Evolutionary conservation across 208 protist species (phyloP).

Genomic region (Trypanosoma scelopori): DNA sequence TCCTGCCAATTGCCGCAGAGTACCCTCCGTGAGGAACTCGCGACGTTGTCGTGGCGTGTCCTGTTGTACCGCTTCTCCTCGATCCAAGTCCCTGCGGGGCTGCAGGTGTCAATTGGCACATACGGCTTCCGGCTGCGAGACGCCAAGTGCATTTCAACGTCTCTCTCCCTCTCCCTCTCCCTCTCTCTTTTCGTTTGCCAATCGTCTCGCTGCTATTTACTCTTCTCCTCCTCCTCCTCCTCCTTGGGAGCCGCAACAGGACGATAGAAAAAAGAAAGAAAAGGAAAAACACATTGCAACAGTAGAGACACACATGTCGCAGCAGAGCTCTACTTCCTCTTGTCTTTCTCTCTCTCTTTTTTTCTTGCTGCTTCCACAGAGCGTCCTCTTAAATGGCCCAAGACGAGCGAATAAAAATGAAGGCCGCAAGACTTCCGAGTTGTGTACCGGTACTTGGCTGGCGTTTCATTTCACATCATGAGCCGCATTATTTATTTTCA

Average conservation of each 20-base stretch:
- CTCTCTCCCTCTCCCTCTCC: conserved; percentile 1
- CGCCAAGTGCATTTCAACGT: conserved; percentile 31
- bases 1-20: conserved; percentile 90
- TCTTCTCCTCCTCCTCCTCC: neutral
- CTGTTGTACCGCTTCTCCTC: conserved; percentile 91
- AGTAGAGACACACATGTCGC: neutral
- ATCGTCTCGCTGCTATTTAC: no score
- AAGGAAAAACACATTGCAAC: neutral
- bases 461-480: no score
- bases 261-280: conserved; percentile 2
- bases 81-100: conserved; percentile 78
- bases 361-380: neutral
- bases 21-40: conserved; percentile 46
- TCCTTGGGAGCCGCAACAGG: neutral
- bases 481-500: no score
- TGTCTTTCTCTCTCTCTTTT: neutral
- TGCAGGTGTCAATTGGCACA: conserved; percentile 87
- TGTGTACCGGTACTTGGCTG: no score
- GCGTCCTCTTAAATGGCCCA: no score
- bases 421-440: no score
- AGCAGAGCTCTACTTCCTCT: neutral
- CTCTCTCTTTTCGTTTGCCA: conserved; percentile 8
- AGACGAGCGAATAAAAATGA: no score
- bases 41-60: conserved; percentile 38
- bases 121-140: conserved; percentile 63